Conservation (phyloP, 495 filamentous ascomycete species). For the Lichina pygmaea region DNA sequence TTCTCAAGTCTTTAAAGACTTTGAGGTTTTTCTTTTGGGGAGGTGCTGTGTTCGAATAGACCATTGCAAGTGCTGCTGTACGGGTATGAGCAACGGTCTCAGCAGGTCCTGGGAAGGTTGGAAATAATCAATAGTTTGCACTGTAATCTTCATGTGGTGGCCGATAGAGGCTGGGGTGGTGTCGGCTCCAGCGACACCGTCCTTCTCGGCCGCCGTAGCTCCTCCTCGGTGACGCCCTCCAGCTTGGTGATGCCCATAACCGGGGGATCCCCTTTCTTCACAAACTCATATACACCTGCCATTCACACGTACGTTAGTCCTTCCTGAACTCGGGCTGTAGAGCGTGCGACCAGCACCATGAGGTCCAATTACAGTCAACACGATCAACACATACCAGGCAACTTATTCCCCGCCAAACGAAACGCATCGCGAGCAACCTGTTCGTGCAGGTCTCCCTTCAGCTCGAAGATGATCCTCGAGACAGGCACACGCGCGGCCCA, state of each 20-base stretch:
- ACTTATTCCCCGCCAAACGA: constrained; percentile 76
- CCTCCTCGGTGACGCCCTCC: constrained; percentile 51
- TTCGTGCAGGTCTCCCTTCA: constrained; percentile 81
- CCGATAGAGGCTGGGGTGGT: neutral
- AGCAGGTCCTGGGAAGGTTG: neutral
- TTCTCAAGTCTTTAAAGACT: no score
- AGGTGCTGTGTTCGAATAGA: neutral
- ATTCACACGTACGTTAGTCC: neutral
- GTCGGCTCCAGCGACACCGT: constrained; percentile 19
- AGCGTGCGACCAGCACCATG: neutral
- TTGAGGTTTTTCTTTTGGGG: no score
- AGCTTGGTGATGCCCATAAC: constrained; percentile 88
- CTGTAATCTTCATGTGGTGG: neutral
- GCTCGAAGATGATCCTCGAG: constrained; percentile 70
- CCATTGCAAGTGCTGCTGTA: neutral
- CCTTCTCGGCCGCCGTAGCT: constrained; percentile 47
- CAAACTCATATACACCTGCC: constrained; percentile 73
- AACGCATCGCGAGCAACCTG: constrained; percentile 85
- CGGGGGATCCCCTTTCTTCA: constrained; percentile 73
- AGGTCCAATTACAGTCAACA: neutral
- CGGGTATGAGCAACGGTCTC: neutral
- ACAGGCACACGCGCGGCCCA: constrained; percentile 77
- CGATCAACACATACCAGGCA: constrained; percentile 42
- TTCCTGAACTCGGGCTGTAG: neutral
- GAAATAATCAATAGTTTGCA: neutral